phyloP scores from a whole-genome alignment of 2,329 filamentous ascomycete species.

The Pestalotiopsis sp. region DNA sequence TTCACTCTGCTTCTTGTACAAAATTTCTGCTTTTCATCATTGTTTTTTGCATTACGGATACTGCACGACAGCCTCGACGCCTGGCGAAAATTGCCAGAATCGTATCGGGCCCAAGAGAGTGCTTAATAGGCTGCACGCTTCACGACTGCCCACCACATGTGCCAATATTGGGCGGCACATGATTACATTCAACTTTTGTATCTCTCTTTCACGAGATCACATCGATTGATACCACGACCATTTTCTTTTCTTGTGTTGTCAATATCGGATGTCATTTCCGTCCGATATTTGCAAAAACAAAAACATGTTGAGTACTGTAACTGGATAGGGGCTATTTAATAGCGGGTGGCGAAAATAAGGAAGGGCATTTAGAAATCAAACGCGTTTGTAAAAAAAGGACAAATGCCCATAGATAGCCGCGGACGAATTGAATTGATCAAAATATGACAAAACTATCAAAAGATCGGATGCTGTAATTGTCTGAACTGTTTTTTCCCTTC shows the following conservation, averaged over 20 bases:
- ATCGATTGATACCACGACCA: not conserved
- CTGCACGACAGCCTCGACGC: not conserved
- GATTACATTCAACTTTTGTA: not conserved
- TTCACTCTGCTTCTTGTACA: conserved; percentile 19
- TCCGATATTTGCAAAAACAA: not conserved
- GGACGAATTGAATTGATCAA: not conserved
- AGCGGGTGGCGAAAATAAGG: not conserved
- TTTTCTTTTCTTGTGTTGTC: not conserved
- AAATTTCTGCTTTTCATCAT: conserved; percentile 11
- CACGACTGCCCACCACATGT: not conserved
- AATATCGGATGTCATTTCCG: not conserved
- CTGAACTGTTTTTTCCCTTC: too few relatives aligned
- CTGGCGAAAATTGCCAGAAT: not conserved
- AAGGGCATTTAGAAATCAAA: not conserved
- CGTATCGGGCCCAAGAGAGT: not conserved
- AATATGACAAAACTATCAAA: not conserved
- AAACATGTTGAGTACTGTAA: not conserved
- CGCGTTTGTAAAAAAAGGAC: not conserved
- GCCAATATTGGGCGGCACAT: not conserved
- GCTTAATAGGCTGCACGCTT: not conserved
- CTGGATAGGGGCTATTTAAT: not conserved
- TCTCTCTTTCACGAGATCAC: not conserved
- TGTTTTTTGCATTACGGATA: not conserved
- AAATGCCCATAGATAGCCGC: not conserved
- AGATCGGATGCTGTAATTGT: too few relatives aligned